These are phyloP conservation scores for Pholiota microspora DNA, from an alignment of 768 basidiomycete species.

Conservation along the genomic window DNA sequence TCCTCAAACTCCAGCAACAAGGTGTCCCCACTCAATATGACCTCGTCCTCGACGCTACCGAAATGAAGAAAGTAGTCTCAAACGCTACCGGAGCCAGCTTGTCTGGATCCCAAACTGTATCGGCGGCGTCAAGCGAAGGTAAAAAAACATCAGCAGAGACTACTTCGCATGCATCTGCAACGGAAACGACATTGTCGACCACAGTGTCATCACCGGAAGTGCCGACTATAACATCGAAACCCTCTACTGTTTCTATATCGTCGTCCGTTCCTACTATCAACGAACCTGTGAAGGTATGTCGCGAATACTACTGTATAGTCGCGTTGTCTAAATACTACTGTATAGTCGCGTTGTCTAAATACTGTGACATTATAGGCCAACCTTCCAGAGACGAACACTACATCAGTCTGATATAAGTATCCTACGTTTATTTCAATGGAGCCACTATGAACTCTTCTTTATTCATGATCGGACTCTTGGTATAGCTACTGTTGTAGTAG, in stretches of 20 bases:
- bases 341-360: not conserved
- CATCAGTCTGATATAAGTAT: not conserved
- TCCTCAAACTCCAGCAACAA: slow-evolving; percentile 57
- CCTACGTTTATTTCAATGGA: not conserved
- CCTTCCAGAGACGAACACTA: not conserved
- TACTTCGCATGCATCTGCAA: not conserved
- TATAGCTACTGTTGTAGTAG: not conserved
- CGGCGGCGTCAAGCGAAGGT: not conserved
- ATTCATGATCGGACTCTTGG: not conserved
- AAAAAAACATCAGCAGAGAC: not conserved
- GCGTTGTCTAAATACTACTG: not conserved
- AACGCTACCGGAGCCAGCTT: slow-evolving; percentile 2
- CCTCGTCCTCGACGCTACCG: slow-evolving; percentile 22
- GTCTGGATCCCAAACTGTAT: not conserved
- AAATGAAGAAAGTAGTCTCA: slow-evolving; percentile 16
- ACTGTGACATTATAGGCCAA: not conserved
- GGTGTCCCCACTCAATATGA: slow-evolving; percentile 51
- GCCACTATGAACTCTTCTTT: not conserved
- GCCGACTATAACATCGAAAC: not conserved
- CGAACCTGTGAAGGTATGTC: not conserved
- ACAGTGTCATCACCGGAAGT: not conserved
- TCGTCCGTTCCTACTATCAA: not conserved
- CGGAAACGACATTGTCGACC: not conserved
- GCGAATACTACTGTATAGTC: not conserved
- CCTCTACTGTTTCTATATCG: not conserved